Percentiles rank a stretch among this genome's conserved stretches.
These are phyloP conservation scores for Phytophthora hibernalis DNA, from an alignment of 352 stramenopile species.

Conservation along the genomic window DNA sequence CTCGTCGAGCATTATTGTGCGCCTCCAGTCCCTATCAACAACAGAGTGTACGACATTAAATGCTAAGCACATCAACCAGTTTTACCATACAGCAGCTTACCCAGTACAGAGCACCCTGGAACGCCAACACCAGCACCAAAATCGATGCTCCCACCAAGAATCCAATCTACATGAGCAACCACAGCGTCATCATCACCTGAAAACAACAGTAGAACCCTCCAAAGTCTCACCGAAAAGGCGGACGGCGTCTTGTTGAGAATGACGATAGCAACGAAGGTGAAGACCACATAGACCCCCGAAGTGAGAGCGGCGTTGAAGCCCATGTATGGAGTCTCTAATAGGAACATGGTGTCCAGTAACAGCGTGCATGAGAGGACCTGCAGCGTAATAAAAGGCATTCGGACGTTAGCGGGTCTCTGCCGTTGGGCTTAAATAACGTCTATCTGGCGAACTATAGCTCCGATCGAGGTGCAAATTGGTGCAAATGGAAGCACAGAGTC, in stretches of 20 bases:
- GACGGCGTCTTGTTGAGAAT: constrained; percentile 85
- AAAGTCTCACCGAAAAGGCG: constrained; percentile 66
- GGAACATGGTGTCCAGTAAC: constrained; percentile 74
- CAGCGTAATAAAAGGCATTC: background rate
- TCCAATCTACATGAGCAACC: constrained; percentile 58
- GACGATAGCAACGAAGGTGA: constrained; percentile 78
- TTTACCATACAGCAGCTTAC: constrained; percentile 24
- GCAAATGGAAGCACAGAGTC: background rate
- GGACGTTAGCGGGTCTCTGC: constrained; percentile 19
- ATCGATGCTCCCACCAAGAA: constrained; percentile 74
- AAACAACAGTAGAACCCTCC: background rate
- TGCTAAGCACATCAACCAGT: background rate
- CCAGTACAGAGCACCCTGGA: constrained; percentile 78
- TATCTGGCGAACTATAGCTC: constrained; percentile 8
- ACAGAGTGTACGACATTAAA: background rate
- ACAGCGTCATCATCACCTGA: background rate
- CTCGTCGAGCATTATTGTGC: constrained; percentile 35
- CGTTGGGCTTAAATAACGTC: background rate
- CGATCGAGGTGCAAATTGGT: constrained; percentile 11
- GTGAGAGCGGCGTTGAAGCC: constrained; percentile 77
- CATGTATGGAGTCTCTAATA: constrained; percentile 72
- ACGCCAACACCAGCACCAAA: constrained; percentile 70
- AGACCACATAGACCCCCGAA: constrained; percentile 62
- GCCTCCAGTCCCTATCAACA: constrained; percentile 50
- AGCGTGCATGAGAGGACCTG: constrained; percentile 68